Conservation (phyloP, 495 filamentous ascomycete species). For the Xylaria nigripes region DNA sequence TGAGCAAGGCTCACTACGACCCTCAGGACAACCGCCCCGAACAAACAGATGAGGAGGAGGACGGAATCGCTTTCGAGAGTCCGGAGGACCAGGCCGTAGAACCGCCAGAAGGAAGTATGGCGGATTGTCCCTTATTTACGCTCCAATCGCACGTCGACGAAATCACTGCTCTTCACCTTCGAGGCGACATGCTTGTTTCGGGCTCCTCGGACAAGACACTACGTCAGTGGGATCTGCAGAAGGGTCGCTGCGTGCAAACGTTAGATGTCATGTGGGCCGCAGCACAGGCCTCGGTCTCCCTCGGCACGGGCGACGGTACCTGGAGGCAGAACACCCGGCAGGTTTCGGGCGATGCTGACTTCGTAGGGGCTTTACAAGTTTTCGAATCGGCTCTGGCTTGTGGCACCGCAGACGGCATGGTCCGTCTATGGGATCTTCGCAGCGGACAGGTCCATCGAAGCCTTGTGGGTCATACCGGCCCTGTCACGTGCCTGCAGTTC, state of each 20-base stretch:
- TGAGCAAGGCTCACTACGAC: slow-evolving; percentile 53
- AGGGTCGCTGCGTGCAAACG: slow-evolving; percentile 93
- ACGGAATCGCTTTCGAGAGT: slow-evolving; percentile 52
- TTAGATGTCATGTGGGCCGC: slow-evolving; percentile 98
- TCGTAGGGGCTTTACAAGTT: slow-evolving; percentile 90
- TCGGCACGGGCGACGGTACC: slow-evolving; percentile 44
- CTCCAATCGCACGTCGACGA: slow-evolving; percentile 88
- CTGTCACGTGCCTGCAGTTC: slow-evolving; percentile 92
- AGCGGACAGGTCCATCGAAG: slow-evolving; percentile 95
- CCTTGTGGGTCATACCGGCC: slow-evolving; percentile 91
- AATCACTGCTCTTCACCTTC: slow-evolving; percentile 88
- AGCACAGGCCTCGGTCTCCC: slow-evolving; percentile 72
- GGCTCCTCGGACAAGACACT: slow-evolving; percentile 96
- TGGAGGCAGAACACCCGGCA: slow-evolving; percentile 52
- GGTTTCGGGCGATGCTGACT: slow-evolving; percentile 62
- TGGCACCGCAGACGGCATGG: slow-evolving; percentile 96
- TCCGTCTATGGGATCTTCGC: slow-evolving; percentile 91
- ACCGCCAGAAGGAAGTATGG: slow-evolving; percentile 62
- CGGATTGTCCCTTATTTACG: slow-evolving; percentile 79
- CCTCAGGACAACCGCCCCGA: slow-evolving; percentile 56
- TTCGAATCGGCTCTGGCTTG: slow-evolving; percentile 98
- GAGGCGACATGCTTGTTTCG: slow-evolving; percentile 80
- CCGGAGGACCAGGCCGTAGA: slow-evolving; percentile 52
- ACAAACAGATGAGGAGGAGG: slow-evolving; percentile 55
- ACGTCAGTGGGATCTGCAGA: slow-evolving; percentile 94